phyloP scores from a whole-genome alignment of 2,329 filamentous ascomycete species.

The Setomelanomma holmii region DNA sequence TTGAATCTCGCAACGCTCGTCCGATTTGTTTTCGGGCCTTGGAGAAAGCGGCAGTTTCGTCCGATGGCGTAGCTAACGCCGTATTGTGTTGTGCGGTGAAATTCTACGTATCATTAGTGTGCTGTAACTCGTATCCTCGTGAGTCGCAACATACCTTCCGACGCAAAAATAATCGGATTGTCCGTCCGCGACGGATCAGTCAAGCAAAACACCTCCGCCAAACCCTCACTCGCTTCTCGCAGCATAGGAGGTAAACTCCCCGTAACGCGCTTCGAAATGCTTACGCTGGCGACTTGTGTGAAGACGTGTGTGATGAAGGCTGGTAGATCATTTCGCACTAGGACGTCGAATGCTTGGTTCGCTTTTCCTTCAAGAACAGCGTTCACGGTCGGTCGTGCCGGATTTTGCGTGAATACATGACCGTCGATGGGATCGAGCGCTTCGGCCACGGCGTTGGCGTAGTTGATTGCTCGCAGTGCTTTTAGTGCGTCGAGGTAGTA shows the following conservation, averaged over 20 bases:
- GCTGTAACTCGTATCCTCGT: too few relatives aligned
- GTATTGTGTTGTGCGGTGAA: conserved; percentile 77
- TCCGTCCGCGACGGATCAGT: conserved; percentile 76
- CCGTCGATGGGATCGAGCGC: conserved; percentile 64
- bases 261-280: conserved; percentile 71
- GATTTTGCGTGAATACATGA: conserved; percentile 62
- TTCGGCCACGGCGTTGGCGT: conserved; percentile 72
- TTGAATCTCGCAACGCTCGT: conserved; percentile 68
- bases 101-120: conserved; percentile 60
- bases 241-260: conserved; percentile 70
- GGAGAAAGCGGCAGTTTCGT: conserved; percentile 79
- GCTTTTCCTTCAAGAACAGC: conserved; percentile 67
- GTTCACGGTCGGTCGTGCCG: conserved; percentile 63
- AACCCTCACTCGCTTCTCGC: conserved; percentile 72
- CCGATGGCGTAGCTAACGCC: conserved; percentile 76
- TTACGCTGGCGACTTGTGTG: conserved; percentile 72
- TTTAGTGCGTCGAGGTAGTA: conserved; percentile 78
- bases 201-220: conserved; percentile 79
- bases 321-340: conserved; percentile 73
- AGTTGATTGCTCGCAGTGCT: conserved; percentile 72
- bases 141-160: conserved; percentile 70
- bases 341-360: conserved; percentile 67
- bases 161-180: conserved; percentile 80
- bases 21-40: conserved; percentile 74
- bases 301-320: conserved; percentile 75